Evolutionary conservation across 139 green algal species (phyloP), one percentile per base, ranked within the genome.

Genomic region (Coelastrella sp.): DNA sequence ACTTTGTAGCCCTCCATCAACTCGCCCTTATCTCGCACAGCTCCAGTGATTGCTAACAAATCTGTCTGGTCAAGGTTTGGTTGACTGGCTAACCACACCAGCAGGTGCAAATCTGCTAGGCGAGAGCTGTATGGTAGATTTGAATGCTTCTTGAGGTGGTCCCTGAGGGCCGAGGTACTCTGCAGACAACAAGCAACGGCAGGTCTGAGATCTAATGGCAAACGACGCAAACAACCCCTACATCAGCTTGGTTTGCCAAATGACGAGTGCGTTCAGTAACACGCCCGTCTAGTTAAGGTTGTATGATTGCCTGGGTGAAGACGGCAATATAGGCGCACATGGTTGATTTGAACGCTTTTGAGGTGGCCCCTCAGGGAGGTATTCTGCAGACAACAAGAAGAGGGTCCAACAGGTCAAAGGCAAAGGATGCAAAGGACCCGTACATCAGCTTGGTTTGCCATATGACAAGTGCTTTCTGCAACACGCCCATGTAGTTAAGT

Each of bases 101-200:
- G 95, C 66, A 99, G 92, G 92, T 99, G 98, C 90, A 99, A 98
- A 93, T 99, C 98, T 3, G 95, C 89, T 4, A 99, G 92, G 3
- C 93, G 92, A 85, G 97, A 92, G 80, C 88, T 89, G 91, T 98
- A 99, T 5, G 95, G 92, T 84, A 91, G 17, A 58, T 73, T 66
- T 74, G 54, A 90, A 23, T 86, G 64, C 14, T 85, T 88, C 60
- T 95, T 92, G 73, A 99, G 91, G 83, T 98, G 95, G n/a, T 96
- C 91, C 6, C 68, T 54, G 66, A 88, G 68, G 19, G 66, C 14
- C 4, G 66, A 80, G 5, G 54, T 22, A n/a, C 19, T 80, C 83
- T 88, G 66, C 65, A 78, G 1, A 54, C 61, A 87, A 56, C 54
- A 32, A 83, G n/a, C 17, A 20, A 2, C 0, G 61, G 61, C 10